These are phyloP conservation scores for Suhomyces xylopsoci DNA, from an alignment of 805 yeast species.

Conservation along the genomic window DNA sequence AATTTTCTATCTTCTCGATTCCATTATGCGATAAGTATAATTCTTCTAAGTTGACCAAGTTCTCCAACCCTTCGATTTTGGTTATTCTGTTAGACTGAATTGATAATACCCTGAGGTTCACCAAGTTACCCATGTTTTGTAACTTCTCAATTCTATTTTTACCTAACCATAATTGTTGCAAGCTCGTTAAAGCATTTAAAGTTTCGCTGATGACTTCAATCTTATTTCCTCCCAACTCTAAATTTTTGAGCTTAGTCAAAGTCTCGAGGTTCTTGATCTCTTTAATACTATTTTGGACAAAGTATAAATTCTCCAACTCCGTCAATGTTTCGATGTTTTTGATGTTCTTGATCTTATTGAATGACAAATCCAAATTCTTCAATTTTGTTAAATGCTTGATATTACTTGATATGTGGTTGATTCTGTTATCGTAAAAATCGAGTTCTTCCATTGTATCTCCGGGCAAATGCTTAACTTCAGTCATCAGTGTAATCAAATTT, in stretches of 20 bases:
- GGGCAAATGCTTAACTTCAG: slow-evolving; percentile 56
- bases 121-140: slow-evolving; percentile 57
- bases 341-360: slow-evolving; percentile 83
- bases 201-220: slow-evolving; percentile 56
- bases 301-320: slow-evolving; percentile 65
- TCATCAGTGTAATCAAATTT: slow-evolving; percentile 72
- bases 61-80: slow-evolving; percentile 78
- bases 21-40: slow-evolving; percentile 86
- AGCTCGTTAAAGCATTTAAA: slow-evolving; percentile 49
- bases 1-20: slow-evolving; percentile 67
- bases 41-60: slow-evolving; percentile 71
- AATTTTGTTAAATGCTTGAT: slow-evolving; percentile 57
- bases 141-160: slow-evolving; percentile 71
- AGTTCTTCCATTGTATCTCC: slow-evolving; percentile 63
- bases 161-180: slow-evolving; percentile 89
- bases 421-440: slow-evolving; percentile 89
- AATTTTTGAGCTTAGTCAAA: slow-evolving; percentile 54
- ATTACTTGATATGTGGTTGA: slow-evolving; percentile 77
- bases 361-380: slow-evolving; percentile 72
- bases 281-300: slow-evolving; percentile 84
- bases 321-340: slow-evolving; percentile 67
- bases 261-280: slow-evolving; percentile 66
- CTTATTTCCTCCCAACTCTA: slow-evolving; percentile 91
- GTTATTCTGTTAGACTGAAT: slow-evolving; percentile 83
- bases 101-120: slow-evolving; percentile 69